Conservation (phyloP, 164 flowering plant species). For the Aristolochia californica region DNA sequence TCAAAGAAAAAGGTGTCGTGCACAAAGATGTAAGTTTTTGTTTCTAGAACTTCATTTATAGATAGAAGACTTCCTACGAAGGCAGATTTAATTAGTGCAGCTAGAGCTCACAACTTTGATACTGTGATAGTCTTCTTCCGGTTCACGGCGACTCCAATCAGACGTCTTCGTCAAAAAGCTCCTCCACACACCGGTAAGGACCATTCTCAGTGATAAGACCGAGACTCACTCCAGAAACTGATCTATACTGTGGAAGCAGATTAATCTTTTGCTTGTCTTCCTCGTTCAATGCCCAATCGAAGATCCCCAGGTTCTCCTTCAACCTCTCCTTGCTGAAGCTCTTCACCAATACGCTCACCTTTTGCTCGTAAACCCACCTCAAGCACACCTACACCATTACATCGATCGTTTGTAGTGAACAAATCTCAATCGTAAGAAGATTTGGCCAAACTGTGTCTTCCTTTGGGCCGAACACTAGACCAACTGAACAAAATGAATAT, state of each 20-base stretch:
- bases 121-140: too few species aligned
- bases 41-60: too few species aligned
- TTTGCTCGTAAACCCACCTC: conserved; percentile 25
- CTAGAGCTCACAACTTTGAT: too few species aligned
- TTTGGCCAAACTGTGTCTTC: neutral
- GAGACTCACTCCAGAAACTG: neutral
- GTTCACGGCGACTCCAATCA: conserved; percentile 4
- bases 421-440: neutral
- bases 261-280: conserved; percentile 16
- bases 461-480: too few species aligned
- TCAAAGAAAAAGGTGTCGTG: too few species aligned
- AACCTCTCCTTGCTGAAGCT: conserved; percentile 20
- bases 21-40: too few species aligned
- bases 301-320: conserved; percentile 21
- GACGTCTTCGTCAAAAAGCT: conserved; percentile 27
- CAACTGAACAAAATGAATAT: too few species aligned
- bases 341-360: conserved; percentile 18
- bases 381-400: conserved; percentile 13
- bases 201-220: conserved; percentile 12
- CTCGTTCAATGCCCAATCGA: conserved; percentile 19
- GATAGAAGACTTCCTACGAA: too few species aligned
- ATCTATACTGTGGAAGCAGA: conserved; percentile 13
- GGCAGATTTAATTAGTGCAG: too few species aligned
- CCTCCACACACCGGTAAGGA: conserved; percentile 12
- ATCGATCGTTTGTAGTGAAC: too few species aligned